These are phyloP conservation scores for Hanseniaspora pseudoguilliermondii DNA, from an alignment of 805 yeast genomes.

Conservation along the genomic window DNA sequence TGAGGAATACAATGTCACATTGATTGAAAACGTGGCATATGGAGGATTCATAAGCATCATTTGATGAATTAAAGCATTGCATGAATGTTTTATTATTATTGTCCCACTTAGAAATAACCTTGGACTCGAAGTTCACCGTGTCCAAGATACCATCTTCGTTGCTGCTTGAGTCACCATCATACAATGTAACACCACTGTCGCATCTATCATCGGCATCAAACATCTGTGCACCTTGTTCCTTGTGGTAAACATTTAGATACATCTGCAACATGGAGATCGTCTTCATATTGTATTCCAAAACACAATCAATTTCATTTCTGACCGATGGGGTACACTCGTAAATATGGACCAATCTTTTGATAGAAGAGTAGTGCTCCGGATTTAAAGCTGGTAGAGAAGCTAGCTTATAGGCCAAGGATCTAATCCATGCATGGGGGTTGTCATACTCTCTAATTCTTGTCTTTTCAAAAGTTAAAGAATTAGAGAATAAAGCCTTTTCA, in stretches of 20 bases:
- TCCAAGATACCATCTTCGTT: background rate
- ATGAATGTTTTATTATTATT: background rate
- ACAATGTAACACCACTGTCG: constrained; percentile 8
- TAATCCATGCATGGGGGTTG: constrained; percentile 6
- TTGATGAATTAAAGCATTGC: background rate
- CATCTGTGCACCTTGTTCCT: background rate
- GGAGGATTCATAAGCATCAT: too few relatives aligned
- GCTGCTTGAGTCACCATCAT: background rate
- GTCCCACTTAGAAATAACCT: background rate
- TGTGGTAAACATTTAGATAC: background rate
- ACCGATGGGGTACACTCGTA: background rate
- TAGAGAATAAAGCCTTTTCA: background rate
- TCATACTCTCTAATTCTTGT: constrained; percentile 4
- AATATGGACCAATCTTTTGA: background rate
- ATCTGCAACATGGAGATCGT: background rate
- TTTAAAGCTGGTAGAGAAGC: background rate
- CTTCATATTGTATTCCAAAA: background rate
- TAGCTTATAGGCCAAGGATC: background rate
- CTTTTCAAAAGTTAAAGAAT: background rate
- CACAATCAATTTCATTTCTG: background rate
- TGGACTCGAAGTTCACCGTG: background rate
- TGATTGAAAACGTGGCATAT: background rate
- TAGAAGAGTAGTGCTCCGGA: background rate
- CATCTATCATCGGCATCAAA: background rate
- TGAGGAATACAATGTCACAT: background rate